Percentiles rank a stretch among this genome's conserved stretches.
Conservation (phyloP, 2,329 filamentous ascomycete species). For the Purpureocillium lavendulum region DNA sequence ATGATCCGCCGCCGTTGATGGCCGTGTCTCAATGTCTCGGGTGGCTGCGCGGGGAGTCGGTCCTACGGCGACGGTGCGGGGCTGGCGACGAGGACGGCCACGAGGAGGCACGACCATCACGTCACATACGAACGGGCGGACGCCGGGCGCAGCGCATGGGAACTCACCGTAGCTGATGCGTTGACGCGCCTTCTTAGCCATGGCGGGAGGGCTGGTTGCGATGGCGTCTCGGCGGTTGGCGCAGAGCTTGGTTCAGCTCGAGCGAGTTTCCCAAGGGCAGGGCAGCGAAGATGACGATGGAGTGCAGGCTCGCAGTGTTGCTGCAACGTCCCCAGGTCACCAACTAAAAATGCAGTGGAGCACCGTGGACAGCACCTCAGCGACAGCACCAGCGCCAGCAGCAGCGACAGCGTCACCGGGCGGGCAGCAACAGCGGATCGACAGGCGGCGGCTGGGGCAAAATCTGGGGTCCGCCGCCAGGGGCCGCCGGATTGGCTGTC, state of each 20-base stretch:
- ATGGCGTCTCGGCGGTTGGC: neutral
- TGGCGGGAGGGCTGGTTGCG: slow-evolving; percentile 18
- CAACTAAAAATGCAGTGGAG: too few species aligned
- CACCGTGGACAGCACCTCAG: too few species aligned
- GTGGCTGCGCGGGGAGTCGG: neutral
- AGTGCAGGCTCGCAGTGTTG: too few species aligned
- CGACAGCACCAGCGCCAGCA: too few species aligned
- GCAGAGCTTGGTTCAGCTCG: too few species aligned
- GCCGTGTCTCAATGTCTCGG: slow-evolving; percentile 1
- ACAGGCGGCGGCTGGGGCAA: neutral
- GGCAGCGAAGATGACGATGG: too few species aligned
- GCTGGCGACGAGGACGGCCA: too few species aligned
- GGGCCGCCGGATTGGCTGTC: too few species aligned
- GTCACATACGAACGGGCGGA: neutral
- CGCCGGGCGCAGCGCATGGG: slow-evolving; percentile 2
- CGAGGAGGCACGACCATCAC: neutral
- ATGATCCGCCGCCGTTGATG: neutral
- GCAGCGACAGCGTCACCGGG: too few species aligned
- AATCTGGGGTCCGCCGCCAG: neutral
- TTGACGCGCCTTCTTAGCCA: slow-evolving; percentile 62
- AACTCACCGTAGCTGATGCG: slow-evolving; percentile 61
- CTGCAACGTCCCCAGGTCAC: too few species aligned
- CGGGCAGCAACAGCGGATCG: too few species aligned
- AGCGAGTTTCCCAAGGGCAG: too few species aligned
- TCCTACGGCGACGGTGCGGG: neutral